A percentile compares a stretch with the other conserved stretches of the same genome.
Conservation (phyloP, 73 alveolate genomes). For the Paramecium caudatum region DNA sequence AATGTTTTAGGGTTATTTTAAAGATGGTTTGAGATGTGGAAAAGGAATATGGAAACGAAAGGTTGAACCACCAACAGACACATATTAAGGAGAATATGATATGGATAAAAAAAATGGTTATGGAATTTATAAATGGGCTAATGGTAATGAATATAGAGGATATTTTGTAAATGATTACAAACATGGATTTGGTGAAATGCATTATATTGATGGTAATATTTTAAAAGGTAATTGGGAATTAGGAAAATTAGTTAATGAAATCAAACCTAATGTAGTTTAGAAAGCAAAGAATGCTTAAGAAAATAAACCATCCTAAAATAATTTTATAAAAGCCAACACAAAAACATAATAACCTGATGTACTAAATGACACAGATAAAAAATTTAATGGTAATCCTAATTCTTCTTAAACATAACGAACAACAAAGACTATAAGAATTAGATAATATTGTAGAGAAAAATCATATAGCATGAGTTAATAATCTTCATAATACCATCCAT, state of each 20-base stretch:
- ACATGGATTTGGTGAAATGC: conserved; percentile 78
- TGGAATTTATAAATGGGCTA: conserved; percentile 74
- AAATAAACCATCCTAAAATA: background rate
- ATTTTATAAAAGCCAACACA: too few relatives aligned
- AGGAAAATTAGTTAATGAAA: conserved; percentile 52
- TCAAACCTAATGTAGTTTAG: background rate
- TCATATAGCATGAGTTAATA: conserved; percentile 2
- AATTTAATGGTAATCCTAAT: background rate
- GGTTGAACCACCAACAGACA: conserved; percentile 35
- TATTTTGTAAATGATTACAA: conserved; percentile 60
- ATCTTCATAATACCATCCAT: background rate
- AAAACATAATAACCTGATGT: too few relatives aligned
- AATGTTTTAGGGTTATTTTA: conserved; percentile 68
- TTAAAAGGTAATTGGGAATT: conserved; percentile 72
- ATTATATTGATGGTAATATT: conserved; percentile 67
- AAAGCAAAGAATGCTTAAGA: background rate
- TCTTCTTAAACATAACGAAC: conserved; percentile 44
- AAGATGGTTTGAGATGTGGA: conserved; percentile 66
- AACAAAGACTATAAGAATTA: background rate
- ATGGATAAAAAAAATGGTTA: conserved; percentile 73
- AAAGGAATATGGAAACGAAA: conserved; percentile 74
- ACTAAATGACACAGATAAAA: too few relatives aligned
- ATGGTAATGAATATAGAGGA: conserved; percentile 67
- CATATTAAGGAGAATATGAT: conserved; percentile 74
- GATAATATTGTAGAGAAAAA: background rate